Conservation (phyloP, 345 rosid species). For the Citrus sp. region DNA sequence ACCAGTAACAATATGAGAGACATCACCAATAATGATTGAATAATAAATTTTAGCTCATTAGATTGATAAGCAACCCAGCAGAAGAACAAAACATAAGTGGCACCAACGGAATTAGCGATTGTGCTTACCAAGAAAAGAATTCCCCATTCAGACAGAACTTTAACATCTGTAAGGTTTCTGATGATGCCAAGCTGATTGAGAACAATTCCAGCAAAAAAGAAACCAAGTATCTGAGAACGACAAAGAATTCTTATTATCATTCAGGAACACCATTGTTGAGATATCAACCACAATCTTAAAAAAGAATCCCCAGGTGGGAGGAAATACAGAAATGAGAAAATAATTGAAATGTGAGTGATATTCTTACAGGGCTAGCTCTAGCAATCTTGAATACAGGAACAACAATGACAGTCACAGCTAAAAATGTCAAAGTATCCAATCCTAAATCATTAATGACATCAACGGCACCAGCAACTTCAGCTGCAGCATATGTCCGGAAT, state of each 20-base stretch:
- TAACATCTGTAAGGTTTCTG: constrained; percentile 88
- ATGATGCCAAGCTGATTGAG: constrained; percentile 90
- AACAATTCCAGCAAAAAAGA: constrained; percentile 94
- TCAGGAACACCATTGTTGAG: neutral
- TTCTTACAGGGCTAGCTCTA: constrained; percentile 89
- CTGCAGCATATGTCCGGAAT: constrained; percentile 38
- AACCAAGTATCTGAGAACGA: constrained; percentile 85
- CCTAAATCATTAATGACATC: constrained; percentile 97
- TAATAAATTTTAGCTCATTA: neutral
- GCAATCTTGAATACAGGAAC: constrained; percentile 83
- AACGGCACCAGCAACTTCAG: constrained; percentile 75
- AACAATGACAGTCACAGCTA: constrained; percentile 83
- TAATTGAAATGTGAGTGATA: neutral
- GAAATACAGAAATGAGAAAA: neutral
- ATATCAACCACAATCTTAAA: neutral
- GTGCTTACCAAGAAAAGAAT: constrained; percentile 86
- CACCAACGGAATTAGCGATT: neutral
- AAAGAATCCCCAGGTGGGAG: neutral
- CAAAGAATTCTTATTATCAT: neutral
- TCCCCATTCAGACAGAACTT: constrained; percentile 97
- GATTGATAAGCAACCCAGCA: neutral
- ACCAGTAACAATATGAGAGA: neutral
- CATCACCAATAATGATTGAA: neutral
- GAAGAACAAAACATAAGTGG: neutral
- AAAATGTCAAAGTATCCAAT: constrained; percentile 87